Evolutionary conservation across 192 early-diverging fungal species (phyloP), one percentile per base, ranked within the genome.

Genomic region (Phycomyces blakesleeanus): DNA sequence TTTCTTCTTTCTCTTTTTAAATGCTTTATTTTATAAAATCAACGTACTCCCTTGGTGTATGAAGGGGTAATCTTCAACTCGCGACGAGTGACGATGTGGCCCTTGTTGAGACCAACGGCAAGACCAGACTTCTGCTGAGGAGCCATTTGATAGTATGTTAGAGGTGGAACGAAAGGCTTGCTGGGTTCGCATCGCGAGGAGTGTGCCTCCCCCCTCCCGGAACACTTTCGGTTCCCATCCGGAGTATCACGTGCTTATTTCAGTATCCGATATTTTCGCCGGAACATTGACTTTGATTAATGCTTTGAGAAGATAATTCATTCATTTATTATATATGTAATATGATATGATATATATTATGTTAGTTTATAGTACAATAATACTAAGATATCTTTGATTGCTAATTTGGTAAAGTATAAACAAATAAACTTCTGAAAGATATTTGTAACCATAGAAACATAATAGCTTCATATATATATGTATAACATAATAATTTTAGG

Each of bases 101-200:
- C 97, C 77, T 89, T 87, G 62, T 96, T 97, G 80, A 87, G 76
- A 74, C 97, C 97, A 67, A 81, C 82, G 72, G 83, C 84, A 73
- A 99, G 86, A 71, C 96, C 96, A 66, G 88, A 83, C 79, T 89
- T 91, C 11, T 47, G 44, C 44, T 47, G 44, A 47, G 44, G 44
- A 47, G 44, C 44, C 44, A 47, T 47, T 47, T 47, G 44, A 47
- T 47, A 47, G 44, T 47, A 18, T n/a, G 44, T n/a, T 14, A 18
- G 18, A 18, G 44, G 44, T 47, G 44, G 44, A 47, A n/a, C 12
- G 44, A 47, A 47, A 47, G 18, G 44, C 44, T n/a, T 14, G 15
- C 44, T 18, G 44, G 15, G 44, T 18, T 34, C 29, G 29, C 44
- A 6, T 47, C 44, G 15, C 11, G 18, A 47, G 18, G 44, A 47